Percentiles rank a stretch among this genome's conserved stretches.
Conservation (phyloP, 176 grass and related monocot species). For the Melocanna baccifera region DNA sequence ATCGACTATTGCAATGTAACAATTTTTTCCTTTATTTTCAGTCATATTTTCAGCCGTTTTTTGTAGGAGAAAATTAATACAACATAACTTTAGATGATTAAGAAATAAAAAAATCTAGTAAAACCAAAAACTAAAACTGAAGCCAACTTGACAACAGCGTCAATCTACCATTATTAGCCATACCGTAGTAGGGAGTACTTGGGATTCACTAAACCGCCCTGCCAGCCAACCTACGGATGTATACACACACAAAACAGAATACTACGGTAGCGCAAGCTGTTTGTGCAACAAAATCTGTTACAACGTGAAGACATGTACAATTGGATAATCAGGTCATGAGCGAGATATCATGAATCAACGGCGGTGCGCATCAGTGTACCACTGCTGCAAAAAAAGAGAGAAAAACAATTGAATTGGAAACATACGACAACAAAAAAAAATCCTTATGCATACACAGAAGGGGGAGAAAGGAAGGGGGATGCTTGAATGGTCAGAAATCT, state of each 20-base stretch:
- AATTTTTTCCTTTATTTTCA: too few relatives aligned
- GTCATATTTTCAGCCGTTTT: too few relatives aligned
- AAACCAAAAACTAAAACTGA: too few relatives aligned
- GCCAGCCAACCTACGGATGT: too few relatives aligned
- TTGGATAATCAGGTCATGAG: background rate
- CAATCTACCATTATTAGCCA: too few relatives aligned
- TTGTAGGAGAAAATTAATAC: too few relatives aligned
- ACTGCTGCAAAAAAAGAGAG: background rate
- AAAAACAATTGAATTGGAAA: background rate
- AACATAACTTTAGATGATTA: too few relatives aligned
- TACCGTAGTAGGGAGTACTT: too few relatives aligned
- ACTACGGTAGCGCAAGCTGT: background rate
- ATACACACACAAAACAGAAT: background rate
- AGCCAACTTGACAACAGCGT: too few relatives aligned
- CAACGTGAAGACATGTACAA: background rate
- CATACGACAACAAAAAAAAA: background rate
- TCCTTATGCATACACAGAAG: background rate
- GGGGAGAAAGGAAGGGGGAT: background rate
- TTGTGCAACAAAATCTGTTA: background rate
- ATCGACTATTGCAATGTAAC: too few relatives aligned
- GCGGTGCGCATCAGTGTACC: background rate
- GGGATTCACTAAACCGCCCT: too few relatives aligned
- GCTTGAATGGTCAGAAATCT: background rate
- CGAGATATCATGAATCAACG: background rate
- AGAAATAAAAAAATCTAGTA: too few relatives aligned